phyloP scores from a whole-genome alignment of 108 stramenopile species.

The Cyclotella baltica region DNA sequence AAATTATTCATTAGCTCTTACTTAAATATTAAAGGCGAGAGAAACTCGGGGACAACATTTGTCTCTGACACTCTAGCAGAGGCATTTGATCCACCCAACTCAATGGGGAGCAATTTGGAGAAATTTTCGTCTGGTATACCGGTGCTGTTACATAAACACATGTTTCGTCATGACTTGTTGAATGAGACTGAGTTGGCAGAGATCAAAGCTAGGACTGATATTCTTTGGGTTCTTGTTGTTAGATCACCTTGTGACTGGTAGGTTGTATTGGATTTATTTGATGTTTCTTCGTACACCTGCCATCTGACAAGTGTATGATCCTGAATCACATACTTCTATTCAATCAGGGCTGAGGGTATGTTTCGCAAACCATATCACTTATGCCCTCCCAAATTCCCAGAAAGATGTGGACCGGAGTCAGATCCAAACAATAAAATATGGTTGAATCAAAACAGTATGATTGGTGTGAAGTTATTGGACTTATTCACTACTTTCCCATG shows the following conservation, averaged over 20 bases:
- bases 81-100: conserved; percentile 51
- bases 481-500: conserved; percentile 50
- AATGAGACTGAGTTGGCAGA: conserved; percentile 44
- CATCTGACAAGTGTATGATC: background rate
- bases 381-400: conserved; percentile 47
- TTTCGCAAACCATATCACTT: conserved; percentile 55
- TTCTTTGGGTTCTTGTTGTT: conserved; percentile 58
- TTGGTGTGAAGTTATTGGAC: conserved; percentile 20
- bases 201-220: conserved; percentile 36
- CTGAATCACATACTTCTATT: background rate
- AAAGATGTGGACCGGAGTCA: conserved; percentile 38
- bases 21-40: conserved; percentile 19
- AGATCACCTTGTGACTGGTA: conserved; percentile 57
- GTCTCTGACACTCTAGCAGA: conserved; percentile 45
- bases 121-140: conserved; percentile 48
- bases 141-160: conserved; percentile 50
- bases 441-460: conserved; percentile 50
- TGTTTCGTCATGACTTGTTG: conserved; percentile 57
- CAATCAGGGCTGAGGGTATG: conserved; percentile 51
- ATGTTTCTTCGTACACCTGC: background rate
- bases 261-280: background rate
- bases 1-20: too few relatives aligned
- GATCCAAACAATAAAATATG: conserved; percentile 36
- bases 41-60: conserved; percentile 51
- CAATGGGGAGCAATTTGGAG: conserved; percentile 32